Conservation (phyloP, 2,329 filamentous ascomycete species). For the Chaetomiaceae sp. region DNA sequence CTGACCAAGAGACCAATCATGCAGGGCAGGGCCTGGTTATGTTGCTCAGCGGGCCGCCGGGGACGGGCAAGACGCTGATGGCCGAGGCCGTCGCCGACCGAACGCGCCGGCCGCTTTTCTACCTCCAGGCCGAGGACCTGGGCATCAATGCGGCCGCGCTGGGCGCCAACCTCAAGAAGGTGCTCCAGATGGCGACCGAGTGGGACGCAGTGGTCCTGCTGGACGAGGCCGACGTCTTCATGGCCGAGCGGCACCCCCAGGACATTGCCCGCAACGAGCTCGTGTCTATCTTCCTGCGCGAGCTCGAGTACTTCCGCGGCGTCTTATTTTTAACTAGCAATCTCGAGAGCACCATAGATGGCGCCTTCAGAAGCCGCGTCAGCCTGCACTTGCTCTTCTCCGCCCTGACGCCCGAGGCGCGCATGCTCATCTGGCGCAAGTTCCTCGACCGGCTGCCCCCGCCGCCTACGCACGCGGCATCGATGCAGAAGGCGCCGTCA, state of each 20-base stretch:
- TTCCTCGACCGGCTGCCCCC: conserved; percentile 35
- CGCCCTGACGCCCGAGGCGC: conserved; percentile 33
- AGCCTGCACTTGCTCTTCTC: conserved; percentile 42
- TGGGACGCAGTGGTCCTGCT: conserved; percentile 48
- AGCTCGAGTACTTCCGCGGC: conserved; percentile 41
- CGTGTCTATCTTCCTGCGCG: conserved; percentile 41
- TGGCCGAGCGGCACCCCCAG: conserved; percentile 39
- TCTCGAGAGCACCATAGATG: conserved; percentile 37
- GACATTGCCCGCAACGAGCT: conserved; percentile 45
- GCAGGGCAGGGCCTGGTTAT: conserved; percentile 42
- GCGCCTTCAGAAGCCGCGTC: conserved; percentile 41
- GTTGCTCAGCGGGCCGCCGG: conserved; percentile 84
- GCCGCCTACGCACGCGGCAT: neutral
- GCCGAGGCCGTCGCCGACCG: conserved; percentile 48
- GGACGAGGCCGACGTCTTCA: conserved; percentile 49
- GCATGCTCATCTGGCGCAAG: conserved; percentile 40
- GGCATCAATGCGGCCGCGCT: conserved; percentile 38
- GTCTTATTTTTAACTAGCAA: conserved; percentile 43
- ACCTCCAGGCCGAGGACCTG: conserved; percentile 42
- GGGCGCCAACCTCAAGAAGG: conserved; percentile 41
- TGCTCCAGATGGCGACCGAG: conserved; percentile 42
- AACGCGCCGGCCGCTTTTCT: conserved; percentile 39
- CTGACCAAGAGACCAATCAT: neutral
- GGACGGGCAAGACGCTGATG: conserved; percentile 95
- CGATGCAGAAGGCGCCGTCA: too few relatives aligned